phyloP scores from a whole-genome alignment of 768 basidiomycete species.

The Lepiota brunneoincarnata region DNA sequence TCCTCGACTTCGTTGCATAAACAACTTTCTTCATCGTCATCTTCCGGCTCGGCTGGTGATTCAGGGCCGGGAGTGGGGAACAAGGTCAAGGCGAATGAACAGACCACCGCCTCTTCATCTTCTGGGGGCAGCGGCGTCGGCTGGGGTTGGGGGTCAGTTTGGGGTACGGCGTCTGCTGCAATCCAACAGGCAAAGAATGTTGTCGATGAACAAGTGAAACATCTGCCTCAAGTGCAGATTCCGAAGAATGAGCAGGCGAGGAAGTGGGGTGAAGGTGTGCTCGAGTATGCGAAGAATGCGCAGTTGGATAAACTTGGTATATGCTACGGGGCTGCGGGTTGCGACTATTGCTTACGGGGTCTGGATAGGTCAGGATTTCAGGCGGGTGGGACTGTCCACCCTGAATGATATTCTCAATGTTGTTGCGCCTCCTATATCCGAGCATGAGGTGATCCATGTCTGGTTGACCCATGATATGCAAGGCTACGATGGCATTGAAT shows the following conservation, averaged over 20 bases:
- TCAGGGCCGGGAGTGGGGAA: too few species aligned
- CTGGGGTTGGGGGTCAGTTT: constrained; percentile 89
- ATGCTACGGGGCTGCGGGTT: constrained; percentile 19
- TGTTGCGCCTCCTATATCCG: constrained; percentile 96
- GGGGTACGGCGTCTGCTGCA: constrained; percentile 82
- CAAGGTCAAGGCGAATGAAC: constrained; percentile 21
- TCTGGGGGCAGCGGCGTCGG: constrained; percentile 23
- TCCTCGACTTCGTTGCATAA: constrained; percentile 38
- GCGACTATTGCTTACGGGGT: neutral
- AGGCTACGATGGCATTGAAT: constrained; percentile 94
- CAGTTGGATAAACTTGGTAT: constrained; percentile 89
- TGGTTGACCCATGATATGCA: constrained; percentile 96
- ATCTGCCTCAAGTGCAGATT: constrained; percentile 44
- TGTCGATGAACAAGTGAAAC: constrained; percentile 93
- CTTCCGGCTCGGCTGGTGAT: neutral
- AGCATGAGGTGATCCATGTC: constrained; percentile 96
- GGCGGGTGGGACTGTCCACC: constrained; percentile 82
- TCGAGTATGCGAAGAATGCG: constrained; percentile 84
- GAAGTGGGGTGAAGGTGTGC: constrained; percentile 84
- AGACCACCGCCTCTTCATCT: constrained; percentile 15
- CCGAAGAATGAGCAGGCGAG: constrained; percentile 78
- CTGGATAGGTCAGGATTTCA: constrained; percentile 80
- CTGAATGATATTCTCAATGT: constrained; percentile 91
- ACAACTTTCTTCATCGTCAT: constrained; percentile 14
- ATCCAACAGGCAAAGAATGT: constrained; percentile 84